Conservation (phyloP, 768 basidiomycete genomes). For the Favolaschia claudopus region DNA sequence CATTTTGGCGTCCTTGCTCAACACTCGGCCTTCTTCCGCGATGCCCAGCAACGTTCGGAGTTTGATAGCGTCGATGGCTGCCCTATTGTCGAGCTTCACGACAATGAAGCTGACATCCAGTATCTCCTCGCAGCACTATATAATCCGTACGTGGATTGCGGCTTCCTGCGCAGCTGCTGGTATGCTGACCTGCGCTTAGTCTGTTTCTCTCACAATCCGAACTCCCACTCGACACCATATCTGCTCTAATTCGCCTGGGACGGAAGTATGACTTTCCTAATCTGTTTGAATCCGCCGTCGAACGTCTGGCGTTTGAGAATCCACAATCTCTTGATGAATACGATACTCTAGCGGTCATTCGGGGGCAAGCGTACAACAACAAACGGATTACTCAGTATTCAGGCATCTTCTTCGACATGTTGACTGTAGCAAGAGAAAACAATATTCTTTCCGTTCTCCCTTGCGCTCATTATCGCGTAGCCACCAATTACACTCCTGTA, state of each 20-base stretch:
- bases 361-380: background rate
- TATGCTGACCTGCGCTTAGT: too few species aligned
- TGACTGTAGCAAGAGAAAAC: constrained; percentile 2
- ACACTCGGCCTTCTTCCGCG: background rate
- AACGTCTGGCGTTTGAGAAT: background rate
- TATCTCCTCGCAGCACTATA: background rate
- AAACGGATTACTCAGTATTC: background rate
- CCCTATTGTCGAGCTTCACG: background rate
- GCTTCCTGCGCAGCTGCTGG: too few species aligned
- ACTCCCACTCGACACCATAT: background rate
- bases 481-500: background rate
- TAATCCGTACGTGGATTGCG: background rate
- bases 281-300: background rate
- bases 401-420: background rate
- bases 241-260: constrained; percentile 1
- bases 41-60: background rate
- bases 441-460: background rate
- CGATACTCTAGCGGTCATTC: background rate
- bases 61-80: background rate
- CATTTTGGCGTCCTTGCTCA: background rate
- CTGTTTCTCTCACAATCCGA: background rate
- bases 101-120: background rate
- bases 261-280: constrained; percentile 4
- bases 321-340: background rate
- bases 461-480: constrained; percentile 2